Evolutionary conservation across 1,139 yeast species (phyloP), one percentile per base, ranked within the genome.

Genomic region (Taphrina sp.): DNA sequence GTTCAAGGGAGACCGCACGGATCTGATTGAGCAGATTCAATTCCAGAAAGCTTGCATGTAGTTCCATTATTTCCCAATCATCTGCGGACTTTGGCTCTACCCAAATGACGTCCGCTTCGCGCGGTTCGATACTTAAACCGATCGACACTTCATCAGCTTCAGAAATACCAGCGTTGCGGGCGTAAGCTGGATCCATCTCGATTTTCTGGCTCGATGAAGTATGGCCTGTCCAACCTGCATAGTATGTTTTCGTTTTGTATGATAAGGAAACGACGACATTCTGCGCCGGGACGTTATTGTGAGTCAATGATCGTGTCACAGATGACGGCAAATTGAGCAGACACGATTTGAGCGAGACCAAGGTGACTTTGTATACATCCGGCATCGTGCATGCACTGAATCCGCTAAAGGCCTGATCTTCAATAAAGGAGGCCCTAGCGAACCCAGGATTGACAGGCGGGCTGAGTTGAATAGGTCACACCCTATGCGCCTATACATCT

Each of bases 181-280:
- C 82, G 72, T 81, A 68, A 60, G 77, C 64, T 0, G 85, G 80
- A 64, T 82, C 86, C 5, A 83, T 70, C 62, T 80, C 84, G 58
- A 62, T 31, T 5, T 70, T 61, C 33, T 63, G 61, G 14, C 68
- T 70, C n/a, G 62, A 66, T 1, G 72, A 67, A 31, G 76, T 72
- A 76, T 76, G 75, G n/a, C 95, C 95, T 28, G 87, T 78, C 95
- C 95, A 88, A 0, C 95, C 95, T n/a, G 80, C 76, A 63, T 78
- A 83, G 5, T 68, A 73, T 63, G 14, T 67, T 64, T 7, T 64
- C 44, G 60, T 66, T 54, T 64, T 74, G 72, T 70, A 70, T 2
- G 61, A 58, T 8, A 77, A 61, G 58, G 75, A 85, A 5, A 84
- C 70, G 5, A 83, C 76, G 16, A 83, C 82, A 65, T 79, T 78